A percentile compares a stretch with the other conserved stretches of the same genome.
phyloP scores from a whole-genome alignment of 2,329 filamentous ascomycete genomes.

The Aschersonia sp. region DNA sequence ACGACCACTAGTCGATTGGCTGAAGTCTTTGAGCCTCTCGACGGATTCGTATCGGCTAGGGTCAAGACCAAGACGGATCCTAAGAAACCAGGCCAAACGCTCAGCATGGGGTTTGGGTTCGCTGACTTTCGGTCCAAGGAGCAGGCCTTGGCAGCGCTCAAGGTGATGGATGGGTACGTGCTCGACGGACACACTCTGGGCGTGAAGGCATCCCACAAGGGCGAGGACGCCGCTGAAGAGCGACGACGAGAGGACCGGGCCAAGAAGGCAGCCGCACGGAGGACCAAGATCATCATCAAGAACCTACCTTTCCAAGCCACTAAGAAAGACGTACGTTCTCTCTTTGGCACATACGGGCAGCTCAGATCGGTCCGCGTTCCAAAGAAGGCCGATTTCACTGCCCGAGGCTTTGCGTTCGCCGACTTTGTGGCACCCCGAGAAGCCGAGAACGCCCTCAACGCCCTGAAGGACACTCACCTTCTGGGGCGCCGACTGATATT shows the following conservation, averaged over 20 bases:
- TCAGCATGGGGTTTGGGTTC: conserved; percentile 98
- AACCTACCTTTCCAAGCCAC: conserved; percentile 92
- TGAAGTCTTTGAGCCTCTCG: conserved; percentile 65
- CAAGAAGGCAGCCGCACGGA: conserved; percentile 62
- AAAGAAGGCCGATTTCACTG: conserved; percentile 80
- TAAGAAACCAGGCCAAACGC: conserved; percentile 73
- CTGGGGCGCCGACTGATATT: conserved; percentile 80
- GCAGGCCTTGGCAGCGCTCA: conserved; percentile 65
- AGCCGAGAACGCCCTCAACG: conserved; percentile 79
- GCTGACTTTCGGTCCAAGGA: conserved; percentile 70
- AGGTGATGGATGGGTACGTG: conserved; percentile 75
- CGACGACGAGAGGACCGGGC: conserved; percentile 67
- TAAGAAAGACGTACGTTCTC: conserved; percentile 77
- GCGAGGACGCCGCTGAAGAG: conserved; percentile 76
- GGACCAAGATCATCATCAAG: conserved; percentile 94
- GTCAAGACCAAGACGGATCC: conserved; percentile 90
- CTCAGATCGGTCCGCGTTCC: conserved; percentile 86
- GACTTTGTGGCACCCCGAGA: conserved; percentile 88
- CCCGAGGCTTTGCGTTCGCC: conserved; percentile 91
- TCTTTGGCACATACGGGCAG: conserved; percentile 84
- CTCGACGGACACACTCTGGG: conserved; percentile 79
- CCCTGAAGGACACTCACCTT: conserved; percentile 84
- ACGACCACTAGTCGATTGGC: conserved; percentile 67
- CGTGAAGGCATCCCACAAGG: conserved; percentile 78
- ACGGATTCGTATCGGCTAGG: conserved; percentile 76